These are phyloP conservation scores for Penicillium brasilianum DNA, from an alignment of 2,329 filamentous ascomycete genomes.

Conservation along the genomic window DNA sequence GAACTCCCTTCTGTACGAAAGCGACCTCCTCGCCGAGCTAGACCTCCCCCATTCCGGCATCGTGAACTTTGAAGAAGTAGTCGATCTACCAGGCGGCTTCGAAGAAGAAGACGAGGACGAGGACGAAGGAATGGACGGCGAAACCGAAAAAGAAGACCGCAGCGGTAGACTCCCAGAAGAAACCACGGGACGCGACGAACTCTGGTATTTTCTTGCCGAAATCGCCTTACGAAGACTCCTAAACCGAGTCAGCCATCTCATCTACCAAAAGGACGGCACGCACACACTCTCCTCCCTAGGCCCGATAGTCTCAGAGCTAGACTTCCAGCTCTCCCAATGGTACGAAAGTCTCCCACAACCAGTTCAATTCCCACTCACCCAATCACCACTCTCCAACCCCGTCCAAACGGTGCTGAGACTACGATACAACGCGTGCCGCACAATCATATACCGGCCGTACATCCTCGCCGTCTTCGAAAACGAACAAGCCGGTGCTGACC, in stretches of 20 bases:
- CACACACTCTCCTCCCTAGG: slow-evolving; percentile 74
- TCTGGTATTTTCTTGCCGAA: slow-evolving; percentile 86
- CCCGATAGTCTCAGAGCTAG: slow-evolving; percentile 77
- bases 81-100: slow-evolving; percentile 78
- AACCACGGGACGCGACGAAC: slow-evolving; percentile 71
- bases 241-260: slow-evolving; percentile 78
- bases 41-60: slow-evolving; percentile 83
- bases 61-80: slow-evolving; percentile 79
- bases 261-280: slow-evolving; percentile 75
- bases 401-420: slow-evolving; percentile 79
- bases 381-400: slow-evolving; percentile 69
- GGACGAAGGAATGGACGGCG: slow-evolving; percentile 19
- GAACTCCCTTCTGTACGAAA: slow-evolving; percentile 82
- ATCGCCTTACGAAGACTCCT: slow-evolving; percentile 78
- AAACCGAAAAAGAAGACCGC: not conserved
- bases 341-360: slow-evolving; percentile 77
- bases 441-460: slow-evolving; percentile 84
- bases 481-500: slow-evolving; percentile 72
- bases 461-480: slow-evolving; percentile 80
- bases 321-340: slow-evolving; percentile 84
- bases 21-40: slow-evolving; percentile 76
- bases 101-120: slow-evolving; percentile 64
- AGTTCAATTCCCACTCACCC: slow-evolving; percentile 76
- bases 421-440: slow-evolving; percentile 82
- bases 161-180: slow-evolving; percentile 50